Evolutionary conservation across 1,284 basidiomycete genomes (phyloP), one percentile per base, ranked within the genome.

Genomic region (Afroboletus lepidellus): DNA sequence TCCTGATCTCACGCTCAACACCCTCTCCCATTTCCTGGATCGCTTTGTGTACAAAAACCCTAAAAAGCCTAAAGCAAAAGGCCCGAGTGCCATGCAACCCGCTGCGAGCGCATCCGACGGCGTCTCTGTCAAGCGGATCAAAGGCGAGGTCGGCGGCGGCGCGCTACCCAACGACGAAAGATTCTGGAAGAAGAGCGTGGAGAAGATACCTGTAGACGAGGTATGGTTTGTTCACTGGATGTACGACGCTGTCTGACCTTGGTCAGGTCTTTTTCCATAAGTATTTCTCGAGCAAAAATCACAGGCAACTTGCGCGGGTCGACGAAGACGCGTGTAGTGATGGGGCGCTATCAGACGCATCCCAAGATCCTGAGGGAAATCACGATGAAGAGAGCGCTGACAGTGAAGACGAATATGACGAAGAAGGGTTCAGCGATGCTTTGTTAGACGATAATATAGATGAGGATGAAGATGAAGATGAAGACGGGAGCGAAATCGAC

Each of bases 61-160:
- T 2, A 99, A 98, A 77, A 92, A 95, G 72, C 66, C 70, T 0
- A 84, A 80, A 41, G 72, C 83, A 4, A 90, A 87, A 59, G 90
- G 94, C 21, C 79, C 85, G 3, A 92, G 89, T 55, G 90, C 91
- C 56, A 99, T 99, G 97, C 97, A 99, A 73, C 94, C 94, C n/a
- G 84, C 86, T 8, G 87, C 89, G 2, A 80, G 78, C 48, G 80
- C 81, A 3, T 56, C 77, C 16, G 84, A 84, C n/a, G 81, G 83
- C 5, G 74, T 75, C 39, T 80, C 74, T 51, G 87, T 97, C 20
- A 85, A 89, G 58, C 75, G 90, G 50, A 68, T 87, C 57, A 87
- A 85, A 69, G 90, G 92, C 8, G 83, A 85, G 50, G 74, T 74
- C 25, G 73, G 69, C 15, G 65, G 66, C 1, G 74, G 69, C 15